phyloP scores from a whole-genome alignment of 2,329 filamentous ascomycete genomes.

The Alternaria longipes region DNA sequence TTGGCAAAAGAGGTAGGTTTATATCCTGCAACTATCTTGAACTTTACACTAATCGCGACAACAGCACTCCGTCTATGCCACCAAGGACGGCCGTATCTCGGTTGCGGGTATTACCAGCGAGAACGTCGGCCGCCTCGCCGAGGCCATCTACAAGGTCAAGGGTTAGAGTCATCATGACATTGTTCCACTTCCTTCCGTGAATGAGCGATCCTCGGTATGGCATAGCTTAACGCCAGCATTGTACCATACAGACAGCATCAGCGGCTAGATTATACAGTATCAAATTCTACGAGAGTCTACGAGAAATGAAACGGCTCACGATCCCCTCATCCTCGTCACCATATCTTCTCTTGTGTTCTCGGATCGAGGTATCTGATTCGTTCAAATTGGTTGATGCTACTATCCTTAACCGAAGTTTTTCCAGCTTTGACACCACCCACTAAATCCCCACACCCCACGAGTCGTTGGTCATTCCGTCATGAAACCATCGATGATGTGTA shows the following conservation, averaged over 20 bases:
- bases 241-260: constrained; percentile 21
- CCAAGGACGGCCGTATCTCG: constrained; percentile 88
- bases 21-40: not conserved
- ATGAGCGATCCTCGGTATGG: constrained; percentile 15
- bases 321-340: constrained; percentile 1
- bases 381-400: not conserved
- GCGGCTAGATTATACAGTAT: constrained; percentile 24
- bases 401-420: constrained; percentile 9
- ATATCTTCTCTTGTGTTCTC: not conserved
- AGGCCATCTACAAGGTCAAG: constrained; percentile 86
- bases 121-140: constrained; percentile 81
- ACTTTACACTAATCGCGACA: constrained; percentile 20
- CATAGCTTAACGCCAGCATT: constrained; percentile 21
- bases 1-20: constrained; percentile 80
- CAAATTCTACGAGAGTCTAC: constrained; percentile 17
- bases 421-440: constrained; percentile 8
- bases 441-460: constrained; percentile 19
- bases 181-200: constrained; percentile 19
- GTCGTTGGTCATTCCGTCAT: constrained; percentile 12
- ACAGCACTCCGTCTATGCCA: constrained; percentile 93
- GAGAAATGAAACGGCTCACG: constrained; percentile 18
- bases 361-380: constrained; percentile 3
- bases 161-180: constrained; percentile 54
- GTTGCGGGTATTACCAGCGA: constrained; percentile 83
- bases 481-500: constrained; percentile 10